Evolutionary conservation across 2,329 filamentous ascomycete species (phyloP), one percentile per base, ranked within the genome.

Genomic region (Fusarium hostae): DNA sequence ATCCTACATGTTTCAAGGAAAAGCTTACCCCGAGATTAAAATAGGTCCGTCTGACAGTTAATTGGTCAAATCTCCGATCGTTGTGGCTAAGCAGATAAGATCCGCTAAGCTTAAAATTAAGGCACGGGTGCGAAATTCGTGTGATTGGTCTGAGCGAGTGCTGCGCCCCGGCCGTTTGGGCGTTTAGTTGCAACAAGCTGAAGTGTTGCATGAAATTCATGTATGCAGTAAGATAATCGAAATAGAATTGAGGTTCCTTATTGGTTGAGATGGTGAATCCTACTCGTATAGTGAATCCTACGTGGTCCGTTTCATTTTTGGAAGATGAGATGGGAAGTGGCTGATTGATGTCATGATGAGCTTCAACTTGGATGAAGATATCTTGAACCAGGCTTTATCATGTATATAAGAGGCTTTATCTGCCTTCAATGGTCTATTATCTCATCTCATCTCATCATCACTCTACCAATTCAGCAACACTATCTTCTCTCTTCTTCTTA

Each of bases 71-170:
- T 48, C 54, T 48, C 1, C 18, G 13, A 52, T 52, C 34, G 22
- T 28, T 28, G 32, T 39, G 52, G 26, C 52, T 24, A 11, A 24
- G 39, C 37, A 32, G 39, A 24, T 47, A 34, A 56, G 52, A 34
- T 56, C 52, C 39, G 52, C 54, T 34, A 56, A 56, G 54, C 54
- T 56, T 56, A 56, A 56, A 52, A 56, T 47, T 34, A 56, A 47
- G 40, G 40, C 22, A 10, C 22, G 3, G 48, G 30, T 34, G 22
- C 40, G 40, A 26, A 48, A 48, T 48, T 56, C 18, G 28, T 47
- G 5, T 56, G 40, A 56, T 56, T 56, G 40, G 54, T 6, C 28
- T 20, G 20, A 35, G 18, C 16, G 6, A 9, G 1, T 34, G 39
- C 54, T 48, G 54, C 40, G 54, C 39, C 39, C 47, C 28, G 28